phyloP scores from a whole-genome alignment of 2,329 filamentous ascomycete genomes.

The Neurospora sp. region DNA sequence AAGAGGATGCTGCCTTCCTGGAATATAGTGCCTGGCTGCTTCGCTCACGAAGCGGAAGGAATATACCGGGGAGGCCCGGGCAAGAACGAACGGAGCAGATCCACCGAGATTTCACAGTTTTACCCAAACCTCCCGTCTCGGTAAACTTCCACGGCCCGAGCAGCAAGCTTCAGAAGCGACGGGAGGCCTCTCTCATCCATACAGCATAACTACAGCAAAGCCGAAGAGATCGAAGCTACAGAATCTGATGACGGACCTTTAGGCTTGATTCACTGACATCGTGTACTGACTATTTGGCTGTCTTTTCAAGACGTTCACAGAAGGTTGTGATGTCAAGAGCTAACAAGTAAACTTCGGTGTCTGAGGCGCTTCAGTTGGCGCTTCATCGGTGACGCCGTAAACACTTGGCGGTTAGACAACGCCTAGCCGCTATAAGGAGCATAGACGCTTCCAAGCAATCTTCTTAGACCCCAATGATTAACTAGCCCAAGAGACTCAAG shows the following conservation, averaged over 20 bases:
- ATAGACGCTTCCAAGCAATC: not conserved
- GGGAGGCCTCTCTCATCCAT: not conserved
- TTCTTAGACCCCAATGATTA: not conserved
- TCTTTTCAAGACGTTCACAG: not conserved
- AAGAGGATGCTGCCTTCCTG: not conserved
- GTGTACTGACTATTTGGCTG: not conserved
- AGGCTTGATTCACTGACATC: not conserved
- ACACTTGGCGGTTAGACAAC: not conserved
- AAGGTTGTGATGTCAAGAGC: not conserved
- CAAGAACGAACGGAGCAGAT: not conserved
- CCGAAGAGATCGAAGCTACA: not conserved
- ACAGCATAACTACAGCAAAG: not conserved
- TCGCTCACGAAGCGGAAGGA: not conserved
- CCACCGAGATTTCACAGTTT: too few species aligned
- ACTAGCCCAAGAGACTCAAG: not conserved
- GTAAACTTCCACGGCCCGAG: not conserved
- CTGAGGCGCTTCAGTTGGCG: not conserved
- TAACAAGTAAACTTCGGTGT: not conserved
- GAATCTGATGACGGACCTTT: not conserved
- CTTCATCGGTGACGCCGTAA: not conserved
- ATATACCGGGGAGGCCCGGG: not conserved
- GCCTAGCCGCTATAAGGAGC: not conserved
- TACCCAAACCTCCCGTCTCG: not conserved
- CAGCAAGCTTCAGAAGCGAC: not conserved
- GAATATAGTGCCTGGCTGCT: not conserved